These are phyloP conservation scores for Babesia sp. DNA, from an alignment of 169 alveolate genomes.

Conservation along the genomic window DNA sequence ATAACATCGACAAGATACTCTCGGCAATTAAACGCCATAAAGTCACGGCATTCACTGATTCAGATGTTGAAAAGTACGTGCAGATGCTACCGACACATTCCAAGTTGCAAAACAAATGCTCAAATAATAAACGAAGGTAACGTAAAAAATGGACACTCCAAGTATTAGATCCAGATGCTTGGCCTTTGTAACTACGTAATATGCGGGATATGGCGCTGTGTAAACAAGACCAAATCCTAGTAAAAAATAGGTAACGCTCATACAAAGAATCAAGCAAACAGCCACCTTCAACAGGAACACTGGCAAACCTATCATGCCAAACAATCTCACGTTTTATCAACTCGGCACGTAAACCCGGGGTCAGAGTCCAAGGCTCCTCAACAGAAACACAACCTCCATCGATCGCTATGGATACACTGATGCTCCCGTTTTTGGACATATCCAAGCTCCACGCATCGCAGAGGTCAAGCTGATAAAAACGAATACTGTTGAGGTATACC, in stretches of 20 bases:
- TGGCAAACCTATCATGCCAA: background rate
- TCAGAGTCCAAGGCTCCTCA: conserved; percentile 16
- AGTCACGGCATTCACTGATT: conserved; percentile 33
- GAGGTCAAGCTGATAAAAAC: conserved; percentile 20
- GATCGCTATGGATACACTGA: conserved; percentile 1
- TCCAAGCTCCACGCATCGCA: conserved; percentile 1
- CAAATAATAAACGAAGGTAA: conserved; percentile 35
- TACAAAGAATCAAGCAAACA: conserved; percentile 3
- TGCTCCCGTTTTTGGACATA: background rate
- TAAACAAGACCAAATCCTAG: background rate
- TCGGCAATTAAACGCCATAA: conserved; percentile 56
- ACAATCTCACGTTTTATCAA: conserved; percentile 24
- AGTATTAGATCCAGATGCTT: background rate
- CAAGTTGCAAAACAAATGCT: conserved; percentile 24
- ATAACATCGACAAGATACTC: conserved; percentile 41
- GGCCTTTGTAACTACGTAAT: background rate
- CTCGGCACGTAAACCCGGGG: conserved; percentile 60
- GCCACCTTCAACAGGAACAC: background rate
- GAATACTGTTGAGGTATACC: conserved; percentile 34
- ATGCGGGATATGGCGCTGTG: conserved; percentile 24
- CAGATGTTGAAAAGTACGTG: conserved; percentile 1
- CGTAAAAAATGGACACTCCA: conserved; percentile 16
- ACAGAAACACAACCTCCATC: conserved; percentile 7
- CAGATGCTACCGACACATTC: conserved; percentile 19
- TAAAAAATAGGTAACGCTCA: conserved; percentile 11